These are phyloP conservation scores for Sordaria brevicollis DNA, from an alignment of 495 filamentous ascomycete genomes.

Conservation along the genomic window DNA sequence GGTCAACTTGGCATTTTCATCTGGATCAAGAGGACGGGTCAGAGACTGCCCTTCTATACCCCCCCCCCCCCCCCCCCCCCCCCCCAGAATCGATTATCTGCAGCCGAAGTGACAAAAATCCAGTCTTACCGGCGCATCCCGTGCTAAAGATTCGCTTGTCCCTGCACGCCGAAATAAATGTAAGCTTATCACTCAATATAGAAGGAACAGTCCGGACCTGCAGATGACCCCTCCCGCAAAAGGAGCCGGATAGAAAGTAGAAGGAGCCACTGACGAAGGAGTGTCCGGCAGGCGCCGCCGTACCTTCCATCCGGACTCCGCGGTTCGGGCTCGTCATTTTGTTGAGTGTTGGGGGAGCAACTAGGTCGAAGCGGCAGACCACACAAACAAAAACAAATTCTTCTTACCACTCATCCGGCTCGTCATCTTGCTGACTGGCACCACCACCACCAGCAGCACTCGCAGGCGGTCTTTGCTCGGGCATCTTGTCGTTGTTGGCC, in stretches of 20 bases:
- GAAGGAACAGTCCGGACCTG: neutral
- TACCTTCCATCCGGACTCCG: neutral
- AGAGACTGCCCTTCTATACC: neutral
- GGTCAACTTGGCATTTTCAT: slow-evolving; percentile 81
- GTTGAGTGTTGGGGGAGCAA: neutral
- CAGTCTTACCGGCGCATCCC: slow-evolving; percentile 73
- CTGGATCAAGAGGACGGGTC: slow-evolving; percentile 30
- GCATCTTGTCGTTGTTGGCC: neutral
- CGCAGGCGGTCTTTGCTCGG: neutral
- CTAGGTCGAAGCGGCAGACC: neutral
- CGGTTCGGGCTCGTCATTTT: neutral
- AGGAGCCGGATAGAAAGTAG: neutral
- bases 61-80: too few relatives aligned
- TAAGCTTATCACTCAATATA: slow-evolving; percentile 2
- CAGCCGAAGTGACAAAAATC: neutral
- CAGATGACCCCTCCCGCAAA: neutral
- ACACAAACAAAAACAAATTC: neutral
- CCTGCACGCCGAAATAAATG: slow-evolving; percentile 20
- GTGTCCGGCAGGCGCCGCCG: neutral
- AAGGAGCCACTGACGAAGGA: neutral
- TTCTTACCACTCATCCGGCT: slow-evolving; percentile 86
- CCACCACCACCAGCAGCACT: neutral
- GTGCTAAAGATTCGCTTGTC: slow-evolving; percentile 97
- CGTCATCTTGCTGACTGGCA: slow-evolving; percentile 55
- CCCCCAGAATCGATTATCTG: neutral